Evolutionary conservation across 371 early-diverging fungal genomes (phyloP), one percentile per base, ranked within the genome.

Genomic region (Paramicrosporidium saccamoebae): DNA sequence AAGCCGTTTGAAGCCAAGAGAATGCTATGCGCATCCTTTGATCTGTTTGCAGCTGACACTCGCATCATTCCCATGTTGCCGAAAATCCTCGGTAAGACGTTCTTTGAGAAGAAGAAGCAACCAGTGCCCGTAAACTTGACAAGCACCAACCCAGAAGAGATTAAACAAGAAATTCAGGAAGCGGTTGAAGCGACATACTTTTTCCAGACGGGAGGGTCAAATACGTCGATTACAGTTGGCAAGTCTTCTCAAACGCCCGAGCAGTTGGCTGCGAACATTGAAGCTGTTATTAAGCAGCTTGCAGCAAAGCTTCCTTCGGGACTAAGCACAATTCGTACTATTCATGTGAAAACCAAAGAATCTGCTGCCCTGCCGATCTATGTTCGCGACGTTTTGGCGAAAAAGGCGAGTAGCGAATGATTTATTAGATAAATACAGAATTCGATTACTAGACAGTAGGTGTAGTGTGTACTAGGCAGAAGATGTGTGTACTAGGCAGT

Each of bases 11-110:
- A 86, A 35, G 58, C 64, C 12, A 64, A 55, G 37, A 52, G 72
- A 27, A 35, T 51, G 27, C 46, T 88, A 17, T 46, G 60, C 27
- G 41, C 46, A 7, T 41, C 55, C 2, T 81, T 66, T 33, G 67
- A 67, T 22, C 42, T 77, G 35, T 84, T 88, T 35, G 32, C 78
- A 24, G 60, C 73, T 2, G 86, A 84, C 48, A 64, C 64, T 10
- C 53, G 66, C 2, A 45, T 82, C 9, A 24, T 72, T 9, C 43
- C 51, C 16, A 37, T 58, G 7, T 43, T 90, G 27, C 72, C 78
- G 5, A 52, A 56, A 28, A 20, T 66, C n/a, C 36, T 90, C 15
- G 82, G 84, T 7, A 71, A 64, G 39, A 52, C 59, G 27, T 72
- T 84, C 28, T 84, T 68, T 36, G 39, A 52, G 33, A 63, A 61